Percentiles rank a stretch among this genome's conserved stretches.
Conservation (phyloP, 1,284 basidiomycete genomes). For the Trametes pubescens region DNA sequence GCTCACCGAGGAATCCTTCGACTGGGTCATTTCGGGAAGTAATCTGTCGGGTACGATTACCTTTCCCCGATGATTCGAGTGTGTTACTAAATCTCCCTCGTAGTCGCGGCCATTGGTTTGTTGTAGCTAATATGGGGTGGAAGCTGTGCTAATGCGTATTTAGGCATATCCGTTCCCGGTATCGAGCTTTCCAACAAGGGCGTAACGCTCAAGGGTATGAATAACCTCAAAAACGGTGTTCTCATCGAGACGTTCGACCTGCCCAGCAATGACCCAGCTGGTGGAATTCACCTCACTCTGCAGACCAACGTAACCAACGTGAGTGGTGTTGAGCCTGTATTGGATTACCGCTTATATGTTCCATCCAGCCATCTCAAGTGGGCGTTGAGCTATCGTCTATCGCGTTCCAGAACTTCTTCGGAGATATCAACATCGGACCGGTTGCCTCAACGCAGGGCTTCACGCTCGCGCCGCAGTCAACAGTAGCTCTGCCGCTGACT, state of each 20-base stretch:
- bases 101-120: constrained; percentile 60
- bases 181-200: constrained; percentile 64
- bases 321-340: constrained; percentile 33
- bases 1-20: constrained; percentile 73
- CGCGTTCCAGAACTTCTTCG: constrained; percentile 67
- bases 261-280: constrained; percentile 75
- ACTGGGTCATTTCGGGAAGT: constrained; percentile 77
- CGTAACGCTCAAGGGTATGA: constrained; percentile 78
- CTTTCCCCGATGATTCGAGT: neutral
- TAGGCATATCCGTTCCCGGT: constrained; percentile 65
- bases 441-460: constrained; percentile 60
- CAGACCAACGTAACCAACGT: constrained; percentile 71
- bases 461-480: constrained; percentile 64
- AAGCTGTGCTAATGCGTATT: neutral
- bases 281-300: constrained; percentile 78
- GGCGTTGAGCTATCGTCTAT: constrained; percentile 74
- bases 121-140: neutral
- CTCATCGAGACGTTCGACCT: constrained; percentile 76
- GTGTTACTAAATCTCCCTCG: neutral
- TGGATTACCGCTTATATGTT: neutral
- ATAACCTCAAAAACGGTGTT: constrained; percentile 72
- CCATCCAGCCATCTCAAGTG: constrained; percentile 73
- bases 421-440: constrained; percentile 65
- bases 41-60: constrained; percentile 56
- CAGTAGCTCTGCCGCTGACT: constrained; percentile 61